A percentile compares a stretch with the other conserved stretches of the same genome.
Conservation (phyloP, 2,329 filamentous ascomycete species). For the Cryphonectria japonica region DNA sequence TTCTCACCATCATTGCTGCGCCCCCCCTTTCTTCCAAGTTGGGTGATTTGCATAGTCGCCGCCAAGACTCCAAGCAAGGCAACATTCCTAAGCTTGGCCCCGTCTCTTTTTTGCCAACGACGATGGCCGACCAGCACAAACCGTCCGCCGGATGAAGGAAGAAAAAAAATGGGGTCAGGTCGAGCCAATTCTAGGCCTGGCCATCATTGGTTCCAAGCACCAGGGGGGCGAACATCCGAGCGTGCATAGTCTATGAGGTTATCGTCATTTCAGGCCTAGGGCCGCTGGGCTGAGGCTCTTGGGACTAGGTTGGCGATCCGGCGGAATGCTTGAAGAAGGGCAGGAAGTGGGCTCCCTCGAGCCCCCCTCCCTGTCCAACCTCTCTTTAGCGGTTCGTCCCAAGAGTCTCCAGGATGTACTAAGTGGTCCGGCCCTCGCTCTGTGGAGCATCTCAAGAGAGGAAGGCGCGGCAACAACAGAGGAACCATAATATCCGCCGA, state of each 20-base stretch:
- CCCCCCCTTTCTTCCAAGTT: neutral
- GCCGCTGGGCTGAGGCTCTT: constrained; percentile 7
- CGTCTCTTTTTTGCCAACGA: neutral
- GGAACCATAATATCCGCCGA: neutral
- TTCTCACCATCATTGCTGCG: constrained; percentile 7
- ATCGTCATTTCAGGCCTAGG: constrained; percentile 12
- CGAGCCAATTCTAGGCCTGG: neutral
- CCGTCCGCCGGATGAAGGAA: neutral
- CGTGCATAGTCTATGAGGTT: constrained; percentile 10
- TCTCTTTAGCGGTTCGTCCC: neutral
- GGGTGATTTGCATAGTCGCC: neutral
- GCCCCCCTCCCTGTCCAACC: neutral
- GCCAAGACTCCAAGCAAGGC: neutral
- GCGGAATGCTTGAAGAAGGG: neutral
- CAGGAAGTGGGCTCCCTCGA: neutral
- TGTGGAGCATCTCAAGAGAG: neutral
- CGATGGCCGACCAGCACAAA: neutral
- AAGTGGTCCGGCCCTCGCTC: neutral
- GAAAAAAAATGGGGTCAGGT: neutral
- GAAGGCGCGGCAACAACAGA: neutral
- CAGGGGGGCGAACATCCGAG: neutral
- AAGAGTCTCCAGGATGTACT: neutral
- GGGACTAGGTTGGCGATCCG: constrained; percentile 12
- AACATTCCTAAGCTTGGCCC: neutral
- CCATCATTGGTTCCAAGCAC: constrained; percentile 8